Evolutionary conservation across 306 rosid species (phyloP).

Genomic region (Vigna nakashimae): DNA sequence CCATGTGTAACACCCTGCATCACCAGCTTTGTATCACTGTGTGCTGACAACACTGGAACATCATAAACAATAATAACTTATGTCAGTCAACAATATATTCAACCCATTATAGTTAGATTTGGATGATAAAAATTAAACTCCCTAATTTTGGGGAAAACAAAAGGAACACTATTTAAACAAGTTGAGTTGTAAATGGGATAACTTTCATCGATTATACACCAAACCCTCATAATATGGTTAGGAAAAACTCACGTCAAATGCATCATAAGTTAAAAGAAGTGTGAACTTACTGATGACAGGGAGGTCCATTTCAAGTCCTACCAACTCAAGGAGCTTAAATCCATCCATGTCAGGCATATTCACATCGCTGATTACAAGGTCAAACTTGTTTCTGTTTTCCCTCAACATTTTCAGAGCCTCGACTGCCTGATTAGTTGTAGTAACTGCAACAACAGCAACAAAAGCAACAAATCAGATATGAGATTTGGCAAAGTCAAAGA

Average conservation of each 20-base stretch:
- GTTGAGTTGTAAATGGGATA: neutral
- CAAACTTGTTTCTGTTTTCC: slow-evolving; percentile 73
- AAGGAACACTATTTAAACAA: neutral
- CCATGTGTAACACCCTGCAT: slow-evolving; percentile 87
- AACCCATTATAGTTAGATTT: neutral
- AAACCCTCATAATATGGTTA: slow-evolving; percentile 14
- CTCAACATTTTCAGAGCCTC: slow-evolving; percentile 78
- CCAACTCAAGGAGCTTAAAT: slow-evolving; percentile 85
- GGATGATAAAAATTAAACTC: neutral
- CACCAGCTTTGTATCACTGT: slow-evolving; percentile 78
- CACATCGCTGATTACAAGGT: slow-evolving; percentile 88
- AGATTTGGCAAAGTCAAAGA: slow-evolving; percentile 21
- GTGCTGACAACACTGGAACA: slow-evolving; percentile 77
- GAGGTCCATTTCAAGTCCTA: slow-evolving; percentile 95
- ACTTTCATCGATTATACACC: neutral
- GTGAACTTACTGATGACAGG: slow-evolving; percentile 85
- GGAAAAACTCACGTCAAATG: slow-evolving; percentile 26
- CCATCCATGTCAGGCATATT: slow-evolving; percentile 96
- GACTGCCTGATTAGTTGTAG: slow-evolving; percentile 68
- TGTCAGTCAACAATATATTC: slow-evolving; percentile 28
- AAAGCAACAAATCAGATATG: slow-evolving; percentile 45
- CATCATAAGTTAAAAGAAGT: slow-evolving; percentile 20
- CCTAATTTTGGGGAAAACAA: neutral
- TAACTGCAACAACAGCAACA: slow-evolving; percentile 63
- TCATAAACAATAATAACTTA: slow-evolving; percentile 29